Conservation (phyloP, 441 rosid genomes). For the Manihot esculenta region DNA sequence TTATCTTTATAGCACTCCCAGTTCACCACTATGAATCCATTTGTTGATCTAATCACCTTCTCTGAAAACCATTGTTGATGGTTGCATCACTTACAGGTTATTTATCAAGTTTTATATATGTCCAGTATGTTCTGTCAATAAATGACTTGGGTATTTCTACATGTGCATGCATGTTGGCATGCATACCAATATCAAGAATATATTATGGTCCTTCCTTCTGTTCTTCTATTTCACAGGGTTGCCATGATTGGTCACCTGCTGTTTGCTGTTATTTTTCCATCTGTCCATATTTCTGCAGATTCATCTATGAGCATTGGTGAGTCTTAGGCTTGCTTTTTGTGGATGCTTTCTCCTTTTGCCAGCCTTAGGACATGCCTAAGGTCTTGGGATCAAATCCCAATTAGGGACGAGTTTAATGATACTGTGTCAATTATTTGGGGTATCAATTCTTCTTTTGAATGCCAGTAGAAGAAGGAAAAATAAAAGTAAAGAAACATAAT, state of each 20-base stretch:
- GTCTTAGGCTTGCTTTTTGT: background rate
- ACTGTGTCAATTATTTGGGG: background rate
- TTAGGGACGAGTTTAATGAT: background rate
- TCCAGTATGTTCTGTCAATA: background rate
- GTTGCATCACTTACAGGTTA: background rate
- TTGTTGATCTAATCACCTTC: background rate
- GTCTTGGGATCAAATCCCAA: conserved; percentile 5
- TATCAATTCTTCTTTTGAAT: background rate
- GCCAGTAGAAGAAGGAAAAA: background rate
- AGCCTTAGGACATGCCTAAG: background rate
- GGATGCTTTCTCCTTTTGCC: background rate
- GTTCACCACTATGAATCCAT: background rate
- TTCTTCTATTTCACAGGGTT: background rate
- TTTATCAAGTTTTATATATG: background rate
- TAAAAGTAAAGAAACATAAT: background rate
- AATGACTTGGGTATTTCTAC: background rate
- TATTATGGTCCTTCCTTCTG: background rate
- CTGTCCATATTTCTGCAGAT: background rate
- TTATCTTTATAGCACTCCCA: background rate
- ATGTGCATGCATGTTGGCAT: background rate
- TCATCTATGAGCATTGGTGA: background rate
- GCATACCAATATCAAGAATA: background rate
- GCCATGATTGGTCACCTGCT: background rate
- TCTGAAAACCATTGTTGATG: background rate
- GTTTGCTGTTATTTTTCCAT: background rate